These are phyloP conservation scores for Geotrichum carabidarum DNA, from an alignment of 1,139 yeast genomes.

Conservation along the genomic window DNA sequence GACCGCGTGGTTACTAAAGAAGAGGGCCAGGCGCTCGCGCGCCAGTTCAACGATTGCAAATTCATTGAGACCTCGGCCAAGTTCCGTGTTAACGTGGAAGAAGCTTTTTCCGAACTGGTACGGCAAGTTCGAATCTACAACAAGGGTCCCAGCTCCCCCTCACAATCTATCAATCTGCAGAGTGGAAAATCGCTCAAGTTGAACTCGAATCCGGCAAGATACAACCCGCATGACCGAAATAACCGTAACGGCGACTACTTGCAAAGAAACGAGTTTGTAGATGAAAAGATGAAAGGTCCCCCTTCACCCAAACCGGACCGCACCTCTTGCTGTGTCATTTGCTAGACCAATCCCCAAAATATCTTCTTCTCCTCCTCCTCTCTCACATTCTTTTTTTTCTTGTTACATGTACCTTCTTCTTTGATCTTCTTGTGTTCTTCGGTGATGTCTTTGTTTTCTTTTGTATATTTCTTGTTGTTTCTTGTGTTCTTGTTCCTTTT, in stretches of 20 bases:
- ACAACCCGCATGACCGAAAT: not conserved
- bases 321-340: not conserved
- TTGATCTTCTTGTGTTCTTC: not conserved
- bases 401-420: not conserved
- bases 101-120: conserved; percentile 74
- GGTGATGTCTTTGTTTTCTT: not conserved
- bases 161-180: not conserved
- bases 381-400: not conserved
- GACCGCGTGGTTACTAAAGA: conserved; percentile 60
- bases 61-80: conserved; percentile 93
- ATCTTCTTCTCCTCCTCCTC: not conserved
- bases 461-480: not conserved
- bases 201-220: not conserved
- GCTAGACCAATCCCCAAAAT: not conserved
- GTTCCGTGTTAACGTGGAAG: conserved; percentile 88
- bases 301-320: not conserved
- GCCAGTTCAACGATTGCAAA: conserved; percentile 59
- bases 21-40: conserved; percentile 74
- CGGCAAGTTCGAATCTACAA: conserved; percentile 53
- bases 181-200: not conserved
- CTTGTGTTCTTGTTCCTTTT: not conserved
- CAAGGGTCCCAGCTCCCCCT: conserved; percentile 27
- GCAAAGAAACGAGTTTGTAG: not conserved
- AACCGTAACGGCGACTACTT: not conserved
- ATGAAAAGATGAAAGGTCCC: not conserved